Conservation (phyloP, 73 alveolate species). For the Paramecium octaurelia region DNA sequence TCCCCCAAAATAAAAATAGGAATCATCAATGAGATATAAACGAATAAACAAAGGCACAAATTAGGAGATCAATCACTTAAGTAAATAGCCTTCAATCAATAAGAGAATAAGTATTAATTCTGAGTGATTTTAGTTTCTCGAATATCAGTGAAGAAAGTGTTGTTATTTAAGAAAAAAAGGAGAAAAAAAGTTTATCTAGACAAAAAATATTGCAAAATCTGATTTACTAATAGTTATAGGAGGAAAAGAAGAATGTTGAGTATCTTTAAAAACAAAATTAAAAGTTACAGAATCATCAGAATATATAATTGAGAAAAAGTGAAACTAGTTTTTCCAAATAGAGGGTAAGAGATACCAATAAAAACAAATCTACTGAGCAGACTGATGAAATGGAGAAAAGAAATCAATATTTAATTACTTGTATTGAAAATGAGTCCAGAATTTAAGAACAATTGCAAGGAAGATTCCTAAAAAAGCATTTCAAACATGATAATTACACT, state of each 20-base stretch:
- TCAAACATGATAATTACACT: not conserved
- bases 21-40: not conserved
- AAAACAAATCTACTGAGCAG: not conserved
- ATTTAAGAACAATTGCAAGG: not conserved
- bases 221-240: not conserved
- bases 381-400: not conserved
- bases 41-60: not conserved
- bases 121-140: not conserved
- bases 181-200: not conserved
- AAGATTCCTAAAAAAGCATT: not conserved
- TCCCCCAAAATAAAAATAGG: not conserved
- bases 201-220: not conserved
- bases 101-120: not conserved
- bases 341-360: not conserved
- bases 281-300: not conserved
- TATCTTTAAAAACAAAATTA: not conserved
- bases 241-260: not conserved
- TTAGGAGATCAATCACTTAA: not conserved
- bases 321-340: not conserved
- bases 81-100: not conserved
- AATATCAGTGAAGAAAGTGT: not conserved
- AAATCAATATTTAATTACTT: not conserved
- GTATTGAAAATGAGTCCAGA: not conserved
- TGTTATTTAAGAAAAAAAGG: not conserved
- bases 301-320: not conserved